These are phyloP conservation scores for Mrakia hoshinonis DNA, from an alignment of 768 basidiomycete genomes.

Conservation along the genomic window DNA sequence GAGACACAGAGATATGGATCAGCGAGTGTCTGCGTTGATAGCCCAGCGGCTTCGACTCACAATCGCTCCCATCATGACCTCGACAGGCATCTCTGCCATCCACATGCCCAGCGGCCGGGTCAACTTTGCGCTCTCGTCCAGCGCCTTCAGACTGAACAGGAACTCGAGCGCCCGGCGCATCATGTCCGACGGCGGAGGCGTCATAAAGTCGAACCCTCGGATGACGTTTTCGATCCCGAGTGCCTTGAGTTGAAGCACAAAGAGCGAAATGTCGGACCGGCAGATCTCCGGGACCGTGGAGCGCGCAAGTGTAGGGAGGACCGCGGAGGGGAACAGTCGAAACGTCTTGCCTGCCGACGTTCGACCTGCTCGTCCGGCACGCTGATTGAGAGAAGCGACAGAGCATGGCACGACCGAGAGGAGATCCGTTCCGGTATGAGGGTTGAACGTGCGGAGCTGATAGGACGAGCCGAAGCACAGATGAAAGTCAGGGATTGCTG, in stretches of 20 bases:
- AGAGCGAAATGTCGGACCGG: conserved; percentile 79
- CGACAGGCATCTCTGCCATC: conserved; percentile 89
- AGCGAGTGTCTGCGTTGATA: not conserved
- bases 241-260: conserved; percentile 86
- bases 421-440: conserved; percentile 72
- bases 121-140: conserved; percentile 65
- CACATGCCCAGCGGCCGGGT: conserved; percentile 68
- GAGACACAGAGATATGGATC: not conserved
- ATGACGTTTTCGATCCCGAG: conserved; percentile 90
- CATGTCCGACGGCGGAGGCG: conserved; percentile 74
- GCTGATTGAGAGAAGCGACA: conserved; percentile 78
- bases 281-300: conserved; percentile 83
- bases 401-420: conserved; percentile 76
- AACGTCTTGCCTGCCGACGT: conserved; percentile 89
- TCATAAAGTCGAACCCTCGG: conserved; percentile 86
- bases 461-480: not conserved
- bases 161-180: conserved; percentile 78
- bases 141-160: conserved; percentile 66
- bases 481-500: not conserved
- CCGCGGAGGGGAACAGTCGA: conserved; percentile 67
- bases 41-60: conserved; percentile 48
- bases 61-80: conserved; percentile 88
- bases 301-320: conserved; percentile 53
- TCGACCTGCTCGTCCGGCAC: conserved; percentile 89
- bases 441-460: conserved; percentile 84